Evolutionary conservation across 2,329 filamentous ascomycete species (phyloP), one percentile per base, ranked within the genome.

Genomic region (Phialophora chinensis): DNA sequence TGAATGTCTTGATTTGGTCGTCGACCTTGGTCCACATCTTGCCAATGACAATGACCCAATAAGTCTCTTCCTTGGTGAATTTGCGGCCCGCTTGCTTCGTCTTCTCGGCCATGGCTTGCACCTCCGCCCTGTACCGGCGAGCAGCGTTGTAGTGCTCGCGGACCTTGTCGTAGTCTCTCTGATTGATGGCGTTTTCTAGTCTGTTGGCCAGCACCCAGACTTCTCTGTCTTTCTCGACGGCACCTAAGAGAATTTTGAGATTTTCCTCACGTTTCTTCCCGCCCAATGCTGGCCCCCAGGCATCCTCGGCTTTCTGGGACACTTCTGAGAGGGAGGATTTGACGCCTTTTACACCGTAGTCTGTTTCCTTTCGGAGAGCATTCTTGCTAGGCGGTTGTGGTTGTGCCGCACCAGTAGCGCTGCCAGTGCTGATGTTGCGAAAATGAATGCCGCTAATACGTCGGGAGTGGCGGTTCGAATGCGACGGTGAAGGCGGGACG

Each of bases 1-100:
- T 98, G 81, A 98, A 96, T 1, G 82, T 79, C 69, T 93, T 88
- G 23, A 97, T 88, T 73, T 97, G 94, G 55, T 91, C 87, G 68
- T 96, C 90, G 10, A 97, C 91, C 76, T 97, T 93, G 69, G 91
- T 86, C 95, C 95, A 99, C 90, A 99, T 96, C 59, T 93, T 88
- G 6, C 91, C 93, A 7, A 93, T 93, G 55, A 97, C 85, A 54
- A 99, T 83, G 67, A 99, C 89, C 67, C 93, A 90, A 76, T 97
- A 92, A 12, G 95, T 86, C 74, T 98, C 89, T 23, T 87, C 82
- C 73, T 98, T 93, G 12, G 87, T 88, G 8, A 94, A 86, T 10
- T 86, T 82, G 52, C 82, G 80, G 27, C 79, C 77, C 20, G 79
- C 79, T 66, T 81, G 81, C 53, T 79, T 79, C 20, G 84, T 84